These are phyloP conservation scores for Theileria orientalis DNA, from an alignment of 169 alveolate species.

Conservation along the genomic window DNA sequence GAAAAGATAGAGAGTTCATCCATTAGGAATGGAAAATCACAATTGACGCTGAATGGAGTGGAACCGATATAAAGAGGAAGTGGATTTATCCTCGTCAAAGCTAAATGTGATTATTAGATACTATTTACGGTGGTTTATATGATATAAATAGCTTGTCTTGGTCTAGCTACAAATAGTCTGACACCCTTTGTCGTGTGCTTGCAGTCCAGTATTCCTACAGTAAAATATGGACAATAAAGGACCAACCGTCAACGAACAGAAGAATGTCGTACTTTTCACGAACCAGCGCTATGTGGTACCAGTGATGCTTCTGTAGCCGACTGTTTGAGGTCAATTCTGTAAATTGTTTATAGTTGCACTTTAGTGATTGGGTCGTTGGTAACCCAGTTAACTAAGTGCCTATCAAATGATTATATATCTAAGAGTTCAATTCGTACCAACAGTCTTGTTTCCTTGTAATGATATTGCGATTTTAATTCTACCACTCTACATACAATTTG, in stretches of 20 bases:
- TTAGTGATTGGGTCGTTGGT: too few species aligned
- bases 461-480: conserved; percentile 69
- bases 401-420: too few species aligned
- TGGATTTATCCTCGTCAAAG: conserved; percentile 53
- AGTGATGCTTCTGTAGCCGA: conserved; percentile 73
- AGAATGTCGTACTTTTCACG: conserved; percentile 28
- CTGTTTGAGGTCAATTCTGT: conserved; percentile 74
- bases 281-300: conserved; percentile 82
- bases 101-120: conserved; percentile 8
- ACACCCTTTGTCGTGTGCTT: conserved; percentile 44
- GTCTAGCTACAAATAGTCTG: not conserved
- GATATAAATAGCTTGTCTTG: too few species aligned
- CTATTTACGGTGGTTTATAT: too few species aligned
- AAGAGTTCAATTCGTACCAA: conserved; percentile 11
- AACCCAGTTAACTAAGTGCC: too few species aligned
- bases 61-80: conserved; percentile 84
- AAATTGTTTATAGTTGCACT: too few species aligned
- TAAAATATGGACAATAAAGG: not conserved
- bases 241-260: conserved; percentile 43
- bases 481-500: conserved; percentile 74
- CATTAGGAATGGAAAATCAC: conserved; percentile 82
- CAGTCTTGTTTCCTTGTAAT: conserved; percentile 47
- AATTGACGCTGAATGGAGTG: conserved; percentile 75
- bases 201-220: conserved; percentile 50
- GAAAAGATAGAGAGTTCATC: conserved; percentile 80